Evolutionary conservation across 768 basidiomycete genomes (phyloP).

Genomic region (Amanita rubescens): DNA sequence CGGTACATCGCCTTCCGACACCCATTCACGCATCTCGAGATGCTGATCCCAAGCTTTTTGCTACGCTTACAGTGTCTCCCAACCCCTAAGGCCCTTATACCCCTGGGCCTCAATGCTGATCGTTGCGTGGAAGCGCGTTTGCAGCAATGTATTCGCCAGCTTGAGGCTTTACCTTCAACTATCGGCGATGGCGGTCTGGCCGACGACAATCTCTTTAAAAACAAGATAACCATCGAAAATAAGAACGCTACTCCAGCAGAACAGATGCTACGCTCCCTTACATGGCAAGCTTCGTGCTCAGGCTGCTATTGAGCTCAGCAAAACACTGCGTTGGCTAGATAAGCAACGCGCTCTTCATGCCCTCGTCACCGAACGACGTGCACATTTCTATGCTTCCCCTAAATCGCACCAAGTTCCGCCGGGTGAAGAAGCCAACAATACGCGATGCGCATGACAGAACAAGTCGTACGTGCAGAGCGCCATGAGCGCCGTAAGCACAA

Average conservation of each 20-base stretch:
- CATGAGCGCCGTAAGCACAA: conserved; percentile 95
- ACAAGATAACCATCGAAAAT: conserved; percentile 32
- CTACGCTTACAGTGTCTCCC: conserved; percentile 74
- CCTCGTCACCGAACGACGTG: conserved; percentile 77
- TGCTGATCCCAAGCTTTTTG: conserved; percentile 52
- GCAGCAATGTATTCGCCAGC: conserved; percentile 80
- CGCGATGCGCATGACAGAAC: conserved; percentile 88
- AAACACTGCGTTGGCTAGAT: conserved; percentile 78
- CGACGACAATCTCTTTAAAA: conserved; percentile 31
- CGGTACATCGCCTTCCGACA: conserved; percentile 81
- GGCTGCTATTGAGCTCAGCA: conserved; percentile 91
- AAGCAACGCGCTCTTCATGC: conserved; percentile 88
- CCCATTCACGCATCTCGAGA: conserved; percentile 78
- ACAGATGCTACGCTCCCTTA: conserved; percentile 22
- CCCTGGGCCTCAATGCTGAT: conserved; percentile 87
- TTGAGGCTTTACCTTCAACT: conserved; percentile 72
- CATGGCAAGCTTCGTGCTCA: conserved; percentile 85
- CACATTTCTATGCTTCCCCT: conserved; percentile 80
- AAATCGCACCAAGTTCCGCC: conserved; percentile 88
- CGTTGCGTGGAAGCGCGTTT: conserved; percentile 86
- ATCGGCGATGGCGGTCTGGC: conserved; percentile 54
- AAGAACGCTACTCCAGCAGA: conserved; percentile 26
- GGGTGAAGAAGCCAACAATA: conserved; percentile 75
- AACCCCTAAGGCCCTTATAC: conserved; percentile 87
- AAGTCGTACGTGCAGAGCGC: conserved; percentile 82